These are phyloP conservation scores for Xylaria cubensis DNA, from an alignment of 495 filamentous ascomycete species.

Conservation along the genomic window DNA sequence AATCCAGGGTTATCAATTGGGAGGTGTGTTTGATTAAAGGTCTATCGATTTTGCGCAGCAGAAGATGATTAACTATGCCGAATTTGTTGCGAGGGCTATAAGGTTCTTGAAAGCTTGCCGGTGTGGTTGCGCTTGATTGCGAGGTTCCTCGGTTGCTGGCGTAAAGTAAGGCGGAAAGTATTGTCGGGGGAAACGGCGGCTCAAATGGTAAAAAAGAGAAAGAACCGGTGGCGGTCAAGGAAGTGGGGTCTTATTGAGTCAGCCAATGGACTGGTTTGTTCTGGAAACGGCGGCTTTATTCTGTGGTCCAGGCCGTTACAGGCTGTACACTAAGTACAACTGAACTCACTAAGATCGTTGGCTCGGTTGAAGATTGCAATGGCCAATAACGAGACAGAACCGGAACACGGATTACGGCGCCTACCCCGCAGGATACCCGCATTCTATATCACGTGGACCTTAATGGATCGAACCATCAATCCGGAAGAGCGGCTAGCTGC, in stretches of 20 bases:
- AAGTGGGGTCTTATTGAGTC: not conserved
- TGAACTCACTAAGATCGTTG: not conserved
- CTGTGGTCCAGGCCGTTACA: not conserved
- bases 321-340: not conserved
- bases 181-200: constrained; percentile 1
- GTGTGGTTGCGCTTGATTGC: not conserved
- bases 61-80: not conserved
- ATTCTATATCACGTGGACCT: constrained; percentile 9
- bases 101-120: not conserved
- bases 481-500: not conserved
- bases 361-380: not conserved
- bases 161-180: not conserved
- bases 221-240: constrained; percentile 19
- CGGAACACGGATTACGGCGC: not conserved
- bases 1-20: constrained; percentile 44
- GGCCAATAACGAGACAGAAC: not conserved
- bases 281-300: constrained; percentile 18
- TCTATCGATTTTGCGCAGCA: not conserved
- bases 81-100: not conserved
- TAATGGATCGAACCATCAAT: constrained; percentile 9
- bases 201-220: constrained; percentile 17
- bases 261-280: not conserved
- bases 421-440: constrained; percentile 13
- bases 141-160: not conserved
- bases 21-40: not conserved